Evolutionary conservation across 495 filamentous ascomycete species (phyloP), one percentile per base, ranked within the genome.

Genomic region (Penicilliopsis zonata): DNA sequence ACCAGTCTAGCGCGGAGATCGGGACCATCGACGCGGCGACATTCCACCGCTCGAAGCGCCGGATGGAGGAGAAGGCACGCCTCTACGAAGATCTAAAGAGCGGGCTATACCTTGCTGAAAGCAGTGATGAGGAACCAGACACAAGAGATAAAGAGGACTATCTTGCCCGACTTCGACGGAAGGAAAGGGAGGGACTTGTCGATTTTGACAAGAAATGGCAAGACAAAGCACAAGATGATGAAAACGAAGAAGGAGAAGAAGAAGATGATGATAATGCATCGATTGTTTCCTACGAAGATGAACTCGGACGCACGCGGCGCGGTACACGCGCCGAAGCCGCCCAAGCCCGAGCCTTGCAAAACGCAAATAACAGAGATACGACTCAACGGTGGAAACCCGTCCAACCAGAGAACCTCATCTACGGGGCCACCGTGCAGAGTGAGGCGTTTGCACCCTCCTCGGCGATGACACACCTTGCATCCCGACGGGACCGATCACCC

Each of bases 171-270:
- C 28, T 65, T 13, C 40, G 59, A 5, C 45, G 59, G 33, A 56
- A 50, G 36, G 61, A 65, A 33, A 54, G 57, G 31, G 70, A 69
- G 44, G 71, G 55, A 6, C 57, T 88, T 13, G 78, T 98, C 0
- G 90, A 98, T 60, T 98, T 96, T 48, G 87, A 95, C 55, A 64
- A 75, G 26, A 98, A 96, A 55, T 94, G 88, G 85, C 84, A 78
- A 0, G 83, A 92, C 42, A 46, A 50, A 9, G 47, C 36, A 9
- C 53, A 50, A 9, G 37, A 40, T 47, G 45, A 46, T 14, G 43
- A 20, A 7, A 42, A 31, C 2, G 53, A 55, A 0, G 52, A 49
- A 0, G 55, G 48, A 0, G 43, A 35, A 1, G 50, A 57, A 0
- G 50, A 49, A 0, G 48, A 47, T 9, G 52, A 63, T 22, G 61